These are phyloP conservation scores for Phytophthora ramorum DNA, from an alignment of 352 stramenopile species.

Conservation along the genomic window DNA sequence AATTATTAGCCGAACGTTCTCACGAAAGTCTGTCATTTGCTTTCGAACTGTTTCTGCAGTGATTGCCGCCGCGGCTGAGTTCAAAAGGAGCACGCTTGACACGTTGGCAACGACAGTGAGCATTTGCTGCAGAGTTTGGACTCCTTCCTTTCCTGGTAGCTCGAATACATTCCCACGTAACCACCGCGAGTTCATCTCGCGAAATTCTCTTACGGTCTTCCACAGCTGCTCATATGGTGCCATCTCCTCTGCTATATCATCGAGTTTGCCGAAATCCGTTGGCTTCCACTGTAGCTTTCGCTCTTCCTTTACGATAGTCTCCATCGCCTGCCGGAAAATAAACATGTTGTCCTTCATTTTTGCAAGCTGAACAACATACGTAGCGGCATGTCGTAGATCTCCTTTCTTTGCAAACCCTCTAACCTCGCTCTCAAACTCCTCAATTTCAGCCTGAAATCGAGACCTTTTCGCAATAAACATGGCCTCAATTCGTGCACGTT, in stretches of 20 bases:
- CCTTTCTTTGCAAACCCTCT: conserved; percentile 78
- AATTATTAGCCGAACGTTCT: conserved; percentile 67
- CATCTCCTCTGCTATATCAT: conserved; percentile 79
- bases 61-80: conserved; percentile 61
- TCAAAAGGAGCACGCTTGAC: conserved; percentile 63
- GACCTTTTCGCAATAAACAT: conserved; percentile 75
- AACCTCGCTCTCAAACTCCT: conserved; percentile 78
- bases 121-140: conserved; percentile 64
- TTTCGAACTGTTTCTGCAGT: conserved; percentile 81
- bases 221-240: conserved; percentile 82
- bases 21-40: conserved; percentile 79
- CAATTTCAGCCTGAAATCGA: conserved; percentile 75
- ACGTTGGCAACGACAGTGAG: conserved; percentile 54
- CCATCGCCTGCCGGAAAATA: conserved; percentile 62
- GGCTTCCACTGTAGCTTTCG: conserved; percentile 71
- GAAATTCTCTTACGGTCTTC: conserved; percentile 75
- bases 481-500: conserved; percentile 71
- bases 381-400: conserved; percentile 74
- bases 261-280: conserved; percentile 75
- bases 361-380: conserved; percentile 75
- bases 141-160: conserved; percentile 57
- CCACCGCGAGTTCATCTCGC: conserved; percentile 72
- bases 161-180: conserved; percentile 75
- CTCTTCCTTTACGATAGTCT: conserved; percentile 68
- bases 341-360: conserved; percentile 77